A percentile compares a stretch with the other conserved stretches of the same genome.
Conservation (phyloP, 306 rosid species). For the Quercus ilex region DNA sequence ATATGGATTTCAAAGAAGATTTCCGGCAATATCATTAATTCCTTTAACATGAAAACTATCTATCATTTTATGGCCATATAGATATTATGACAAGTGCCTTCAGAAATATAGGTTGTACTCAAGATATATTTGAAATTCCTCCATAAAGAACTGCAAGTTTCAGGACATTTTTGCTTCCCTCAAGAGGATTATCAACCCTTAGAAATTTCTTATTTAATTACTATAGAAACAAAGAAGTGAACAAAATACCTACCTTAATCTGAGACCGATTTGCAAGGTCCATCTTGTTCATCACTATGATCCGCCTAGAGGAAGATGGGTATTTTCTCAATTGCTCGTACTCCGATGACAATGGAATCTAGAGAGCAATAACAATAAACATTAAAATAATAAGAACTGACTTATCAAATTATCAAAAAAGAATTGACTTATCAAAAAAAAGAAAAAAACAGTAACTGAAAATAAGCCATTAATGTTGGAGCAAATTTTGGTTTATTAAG, state of each 20-base stretch:
- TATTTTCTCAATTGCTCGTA: slow-evolving; percentile 35
- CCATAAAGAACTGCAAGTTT: not conserved
- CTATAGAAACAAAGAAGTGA: not conserved
- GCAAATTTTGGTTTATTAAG: not conserved
- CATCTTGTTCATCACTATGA: slow-evolving; percentile 62
- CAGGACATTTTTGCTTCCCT: not conserved
- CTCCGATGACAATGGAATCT: slow-evolving; percentile 77
- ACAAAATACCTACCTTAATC: slow-evolving; percentile 41
- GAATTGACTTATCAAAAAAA: no score
- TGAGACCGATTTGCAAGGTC: slow-evolving; percentile 69
- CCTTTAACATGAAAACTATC: no score
- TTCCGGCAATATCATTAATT: no score
- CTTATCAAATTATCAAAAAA: no score
- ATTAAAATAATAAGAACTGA: not conserved
- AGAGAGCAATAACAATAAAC: slow-evolving; percentile 7
- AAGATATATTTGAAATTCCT: not conserved
- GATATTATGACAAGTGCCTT: not conserved
- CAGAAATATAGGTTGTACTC: not conserved
- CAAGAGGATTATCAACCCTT: not conserved
- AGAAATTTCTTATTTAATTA: not conserved
- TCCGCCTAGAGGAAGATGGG: slow-evolving; percentile 26
- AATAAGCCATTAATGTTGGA: not conserved
- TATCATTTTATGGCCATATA: no score
- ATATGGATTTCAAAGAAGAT: no score
- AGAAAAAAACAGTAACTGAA: not conserved